A percentile compares a stretch with the other conserved stretches of the same genome.
These are phyloP conservation scores for Talaromyces amestolkiae DNA, from an alignment of 2,329 filamentous ascomycete genomes.

Conservation along the genomic window DNA sequence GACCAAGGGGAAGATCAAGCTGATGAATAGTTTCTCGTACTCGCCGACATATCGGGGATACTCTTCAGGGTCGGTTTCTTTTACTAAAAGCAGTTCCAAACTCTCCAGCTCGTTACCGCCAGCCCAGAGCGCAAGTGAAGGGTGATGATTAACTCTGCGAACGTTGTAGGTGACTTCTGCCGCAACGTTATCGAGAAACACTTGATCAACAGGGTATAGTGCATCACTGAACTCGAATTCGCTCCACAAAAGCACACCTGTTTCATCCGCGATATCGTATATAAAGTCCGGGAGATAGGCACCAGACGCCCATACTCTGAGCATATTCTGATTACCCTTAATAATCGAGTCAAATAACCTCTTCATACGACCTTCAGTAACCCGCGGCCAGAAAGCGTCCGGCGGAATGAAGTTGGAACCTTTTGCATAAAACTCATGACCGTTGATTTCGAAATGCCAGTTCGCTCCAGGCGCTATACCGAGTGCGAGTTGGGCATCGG, in stretches of 20 bases:
- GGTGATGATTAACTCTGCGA: constrained; percentile 61
- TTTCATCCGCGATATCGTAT: constrained; percentile 62
- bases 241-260: constrained; percentile 61
- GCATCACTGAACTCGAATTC: constrained; percentile 64
- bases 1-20: constrained; percentile 54
- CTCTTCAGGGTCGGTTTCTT: constrained; percentile 46
- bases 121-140: constrained; percentile 54
- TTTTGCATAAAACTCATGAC: constrained; percentile 62
- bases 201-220: constrained; percentile 55
- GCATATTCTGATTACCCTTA: constrained; percentile 63
- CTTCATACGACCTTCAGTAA: constrained; percentile 53
- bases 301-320: constrained; percentile 61
- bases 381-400: constrained; percentile 62
- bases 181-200: constrained; percentile 56
- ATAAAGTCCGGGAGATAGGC: constrained; percentile 62
- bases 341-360: constrained; percentile 56
- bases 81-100: constrained; percentile 47
- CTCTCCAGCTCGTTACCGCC: constrained; percentile 62
- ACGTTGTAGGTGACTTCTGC: constrained; percentile 61
- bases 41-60: constrained; percentile 47
- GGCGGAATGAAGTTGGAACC: constrained; percentile 64
- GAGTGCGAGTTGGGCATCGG: constrained; percentile 51
- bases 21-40: constrained; percentile 60
- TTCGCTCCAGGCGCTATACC: constrained; percentile 58
- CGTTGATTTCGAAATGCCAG: constrained; percentile 67